These are phyloP conservation scores for Primulina tabacum DNA, from an alignment of 257 asterid species.

Conservation along the genomic window DNA sequence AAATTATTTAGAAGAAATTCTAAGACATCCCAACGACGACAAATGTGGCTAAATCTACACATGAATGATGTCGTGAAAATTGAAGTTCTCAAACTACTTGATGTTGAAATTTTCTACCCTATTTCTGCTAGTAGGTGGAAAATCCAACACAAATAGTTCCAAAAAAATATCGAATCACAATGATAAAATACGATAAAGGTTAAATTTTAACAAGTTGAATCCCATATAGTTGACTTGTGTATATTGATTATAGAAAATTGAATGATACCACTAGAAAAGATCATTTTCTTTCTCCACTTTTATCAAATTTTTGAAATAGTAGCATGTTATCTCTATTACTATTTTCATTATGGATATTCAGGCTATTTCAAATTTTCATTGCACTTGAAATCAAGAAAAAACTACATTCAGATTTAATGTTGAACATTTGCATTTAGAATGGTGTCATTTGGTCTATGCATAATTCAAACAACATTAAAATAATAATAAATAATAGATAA, in stretches of 20 bases:
- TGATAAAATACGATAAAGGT: not conserved
- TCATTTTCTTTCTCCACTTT: constrained; percentile 20
- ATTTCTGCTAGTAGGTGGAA: constrained; percentile 6
- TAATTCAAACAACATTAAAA: no score
- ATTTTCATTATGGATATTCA: constrained; percentile 19
- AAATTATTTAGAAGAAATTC: not conserved
- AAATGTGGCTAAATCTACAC: not conserved
- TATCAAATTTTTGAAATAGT: constrained; percentile 17
- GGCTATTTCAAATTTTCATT: constrained; percentile 18
- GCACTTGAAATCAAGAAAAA: constrained; percentile 18
- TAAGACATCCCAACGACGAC: not conserved
- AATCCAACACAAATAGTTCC: constrained; percentile 1
- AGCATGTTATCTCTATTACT: not conserved
- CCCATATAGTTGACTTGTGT: constrained; percentile 8
- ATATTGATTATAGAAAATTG: not conserved
- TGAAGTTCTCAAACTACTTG: not conserved
- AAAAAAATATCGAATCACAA: not conserved
- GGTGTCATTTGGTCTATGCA: no score
- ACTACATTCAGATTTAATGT: not conserved
- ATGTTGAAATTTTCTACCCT: constrained; percentile 2
- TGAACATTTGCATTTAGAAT: constrained; percentile 1
- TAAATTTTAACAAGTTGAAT: constrained; percentile 10
- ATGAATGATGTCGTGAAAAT: constrained; percentile 7
- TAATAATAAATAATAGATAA: no score
- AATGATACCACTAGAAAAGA: not conserved